Evolutionary conservation across 176 grass and related monocot species (phyloP).

Genomic region (Bonia amplexicaulis): DNA sequence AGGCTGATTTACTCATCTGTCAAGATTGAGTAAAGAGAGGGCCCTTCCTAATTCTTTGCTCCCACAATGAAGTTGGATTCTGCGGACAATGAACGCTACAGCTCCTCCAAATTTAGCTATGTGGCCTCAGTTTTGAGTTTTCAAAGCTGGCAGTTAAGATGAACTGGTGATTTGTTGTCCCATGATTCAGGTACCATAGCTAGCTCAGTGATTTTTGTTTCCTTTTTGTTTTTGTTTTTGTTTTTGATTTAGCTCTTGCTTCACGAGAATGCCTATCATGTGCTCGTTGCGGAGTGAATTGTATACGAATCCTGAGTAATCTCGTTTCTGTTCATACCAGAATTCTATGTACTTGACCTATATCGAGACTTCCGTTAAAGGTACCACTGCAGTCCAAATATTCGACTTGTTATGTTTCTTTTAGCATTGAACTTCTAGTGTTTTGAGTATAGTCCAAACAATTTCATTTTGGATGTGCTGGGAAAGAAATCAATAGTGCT

Average conservation of each 20-base stretch:
- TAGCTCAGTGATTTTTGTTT: constrained; percentile 30
- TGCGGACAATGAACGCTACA: constrained; percentile 3
- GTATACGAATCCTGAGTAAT: constrained; percentile 36
- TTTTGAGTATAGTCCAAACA: not conserved
- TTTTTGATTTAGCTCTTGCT: constrained; percentile 10
- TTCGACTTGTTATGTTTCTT: not conserved
- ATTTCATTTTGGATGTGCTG: not conserved
- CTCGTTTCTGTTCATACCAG: constrained; percentile 12
- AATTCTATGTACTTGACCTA: not conserved
- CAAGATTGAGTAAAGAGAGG: constrained; percentile 64
- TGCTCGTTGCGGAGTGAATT: constrained; percentile 19
- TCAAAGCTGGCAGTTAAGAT: constrained; percentile 40
- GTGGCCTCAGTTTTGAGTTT: constrained; percentile 22
- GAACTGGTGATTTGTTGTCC: constrained; percentile 27
- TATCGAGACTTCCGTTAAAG: not conserved
- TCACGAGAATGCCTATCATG: constrained; percentile 19
- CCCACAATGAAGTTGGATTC: not conserved
- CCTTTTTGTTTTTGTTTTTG: not conserved
- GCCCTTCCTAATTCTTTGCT: constrained; percentile 7
- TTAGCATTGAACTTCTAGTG: not conserved
- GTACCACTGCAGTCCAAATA: not conserved
- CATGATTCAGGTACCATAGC: constrained; percentile 40
- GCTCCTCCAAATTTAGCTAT: not conserved
- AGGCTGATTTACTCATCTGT: constrained; percentile 87
- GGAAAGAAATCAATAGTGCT: too few species aligned